Evolutionary conservation across 1,284 basidiomycete genomes (phyloP), one percentile per base, ranked within the genome.

Genomic region (Trichosporon asahii): DNA sequence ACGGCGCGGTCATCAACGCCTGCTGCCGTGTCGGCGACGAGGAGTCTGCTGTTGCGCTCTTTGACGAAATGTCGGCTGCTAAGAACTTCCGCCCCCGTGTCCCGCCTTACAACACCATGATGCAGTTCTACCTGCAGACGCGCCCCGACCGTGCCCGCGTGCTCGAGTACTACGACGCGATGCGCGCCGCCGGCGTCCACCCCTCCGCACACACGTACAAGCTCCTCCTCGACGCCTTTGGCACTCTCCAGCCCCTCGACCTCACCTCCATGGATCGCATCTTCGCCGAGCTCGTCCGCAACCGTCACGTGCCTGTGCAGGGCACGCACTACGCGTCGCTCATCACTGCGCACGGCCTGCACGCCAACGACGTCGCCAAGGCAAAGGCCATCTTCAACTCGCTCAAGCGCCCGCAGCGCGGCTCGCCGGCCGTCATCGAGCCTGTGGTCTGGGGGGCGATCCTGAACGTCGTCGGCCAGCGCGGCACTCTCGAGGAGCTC

Each of bases 21-120:
- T 98, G 94, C 82, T 93, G 92, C 44, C 89, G 95, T 69, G 95
- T 97, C 7, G 96, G 97, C 3, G 95, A 99, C 82, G 89, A 90
- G 21, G 85, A 87, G 21, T 90, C 90, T 0, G 97, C 97, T 1
- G 92, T 93, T 79, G 85, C 86, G 14, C 84, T 98, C 66, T 98
- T 97, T 84, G 82, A 86, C 67, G 94, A 96, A 84, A 99, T 99
- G 96, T 82, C 86, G 8, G 74, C 82, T 53, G 87, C 90, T 75
- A 86, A 84, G 31, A 89, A 90, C 75, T 98, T 95, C 87, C 90
- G 87, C 84, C 90, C 95, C 8, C 88, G 95, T 7, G 90, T 97
- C 0, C 96, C 97, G 25, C 96, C 96, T 5, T 88, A 89, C 86
- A 99, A 98, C 85, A 98, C 93, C 46, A 98, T 99, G 95, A 98